A percentile compares a stretch with the other conserved stretches of the same genome.
Evolutionary conservation across 352 stramenopile genomes (phyloP).

Genomic region (Aphanomyces stellatus): DNA sequence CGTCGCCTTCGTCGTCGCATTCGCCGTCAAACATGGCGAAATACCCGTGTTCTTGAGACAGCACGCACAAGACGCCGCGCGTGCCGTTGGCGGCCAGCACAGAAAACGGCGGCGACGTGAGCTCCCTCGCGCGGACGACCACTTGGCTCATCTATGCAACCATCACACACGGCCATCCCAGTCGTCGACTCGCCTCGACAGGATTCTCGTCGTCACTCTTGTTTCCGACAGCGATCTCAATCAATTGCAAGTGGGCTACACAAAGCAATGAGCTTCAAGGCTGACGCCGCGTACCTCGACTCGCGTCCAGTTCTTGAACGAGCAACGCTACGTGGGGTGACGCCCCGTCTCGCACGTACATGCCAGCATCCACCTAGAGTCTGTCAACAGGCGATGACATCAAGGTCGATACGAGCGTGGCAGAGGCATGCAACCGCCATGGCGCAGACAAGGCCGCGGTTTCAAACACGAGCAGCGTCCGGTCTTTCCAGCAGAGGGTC

Average conservation of each 20-base stretch:
- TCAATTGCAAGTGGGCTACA: background rate
- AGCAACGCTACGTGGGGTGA: background rate
- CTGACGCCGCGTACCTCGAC: background rate
- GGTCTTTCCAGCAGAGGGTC: background rate
- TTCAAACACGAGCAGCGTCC: background rate
- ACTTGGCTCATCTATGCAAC: background rate
- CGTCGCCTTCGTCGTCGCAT: constrained; percentile 11
- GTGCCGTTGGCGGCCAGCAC: constrained; percentile 5
- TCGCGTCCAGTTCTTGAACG: background rate
- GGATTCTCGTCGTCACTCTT: no score
- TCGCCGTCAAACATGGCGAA: constrained; percentile 14
- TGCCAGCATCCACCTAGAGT: background rate
- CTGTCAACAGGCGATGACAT: no score
- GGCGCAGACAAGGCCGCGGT: background rate
- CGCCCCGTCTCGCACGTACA: background rate
- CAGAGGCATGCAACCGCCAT: background rate
- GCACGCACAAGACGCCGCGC: constrained; percentile 5
- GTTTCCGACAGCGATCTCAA: background rate
- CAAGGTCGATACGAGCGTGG: background rate
- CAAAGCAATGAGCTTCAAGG: no score
- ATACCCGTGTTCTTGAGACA: background rate
- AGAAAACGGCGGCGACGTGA: background rate
- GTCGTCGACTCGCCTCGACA: no score
- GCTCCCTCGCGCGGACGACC: background rate
- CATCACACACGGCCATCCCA: background rate